A percentile compares a stretch with the other conserved stretches of the same genome.
Evolutionary conservation across 257 asterid species (phyloP).

Genomic region (Solanum peruvianum): DNA sequence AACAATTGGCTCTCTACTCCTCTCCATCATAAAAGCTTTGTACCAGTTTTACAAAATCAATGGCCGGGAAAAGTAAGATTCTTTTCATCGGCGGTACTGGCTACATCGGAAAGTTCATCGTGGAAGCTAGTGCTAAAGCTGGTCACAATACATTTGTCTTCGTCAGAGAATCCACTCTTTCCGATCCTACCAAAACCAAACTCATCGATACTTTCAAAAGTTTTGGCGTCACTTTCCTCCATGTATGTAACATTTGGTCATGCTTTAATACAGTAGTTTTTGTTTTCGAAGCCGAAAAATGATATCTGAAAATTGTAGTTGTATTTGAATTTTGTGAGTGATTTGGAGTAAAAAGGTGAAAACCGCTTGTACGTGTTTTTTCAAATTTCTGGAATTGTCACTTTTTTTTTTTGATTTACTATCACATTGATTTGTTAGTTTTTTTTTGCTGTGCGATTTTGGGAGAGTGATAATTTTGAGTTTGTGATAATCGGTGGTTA

Average conservation of each 20-base stretch:
- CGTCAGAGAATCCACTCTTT: conserved; percentile 35
- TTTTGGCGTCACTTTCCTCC: conserved; percentile 41
- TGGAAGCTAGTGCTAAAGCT: conserved; percentile 55
- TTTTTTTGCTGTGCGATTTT: not conserved
- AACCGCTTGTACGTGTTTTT: not conserved
- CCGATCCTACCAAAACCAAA: conserved; percentile 56
- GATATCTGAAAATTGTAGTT: not conserved
- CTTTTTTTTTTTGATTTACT: too few relatives aligned
- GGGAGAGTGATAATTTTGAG: not conserved
- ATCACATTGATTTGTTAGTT: not conserved
- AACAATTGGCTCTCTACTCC: too few relatives aligned
- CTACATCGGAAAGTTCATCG: conserved; percentile 57
- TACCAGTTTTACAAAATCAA: not conserved
- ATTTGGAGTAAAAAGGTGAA: not conserved
- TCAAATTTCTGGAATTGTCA: not conserved
- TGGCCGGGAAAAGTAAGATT: conserved; percentile 73
- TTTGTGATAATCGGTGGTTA: not conserved
- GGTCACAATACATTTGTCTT: conserved; percentile 75
- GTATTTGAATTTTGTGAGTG: not conserved
- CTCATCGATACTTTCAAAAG: conserved; percentile 44
- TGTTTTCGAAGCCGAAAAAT: not conserved
- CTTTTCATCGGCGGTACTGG: conserved; percentile 89
- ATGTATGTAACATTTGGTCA: conserved; percentile 16
- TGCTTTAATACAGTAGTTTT: not conserved
- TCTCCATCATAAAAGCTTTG: not conserved